Base-by-base conservation (phyloP, 202 grass and related monocot species). In the Zoysia matrella region DNA sequence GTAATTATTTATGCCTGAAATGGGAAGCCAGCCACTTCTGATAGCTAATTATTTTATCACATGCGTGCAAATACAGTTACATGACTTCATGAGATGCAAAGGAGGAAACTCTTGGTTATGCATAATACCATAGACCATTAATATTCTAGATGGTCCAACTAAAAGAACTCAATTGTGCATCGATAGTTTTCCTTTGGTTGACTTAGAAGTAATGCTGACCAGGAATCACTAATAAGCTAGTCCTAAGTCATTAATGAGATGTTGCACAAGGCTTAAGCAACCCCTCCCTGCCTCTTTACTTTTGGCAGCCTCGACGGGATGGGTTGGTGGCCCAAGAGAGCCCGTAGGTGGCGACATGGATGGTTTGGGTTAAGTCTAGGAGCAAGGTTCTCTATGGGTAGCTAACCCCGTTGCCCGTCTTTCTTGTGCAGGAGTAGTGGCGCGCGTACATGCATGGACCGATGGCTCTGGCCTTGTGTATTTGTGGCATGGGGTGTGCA, bases 271-370 rank as follows among this genome's bases (percentile, higher is more conserved):
- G 65, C 71, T 81, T 85, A 85, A 60, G 77, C 87, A n/a, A 44
- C 47, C 71, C 71, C 55, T 57, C 43, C 80, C 72, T 81, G 82
- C 87, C 82, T 60, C 83, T 83, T 75, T 86, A 86, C 83, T 83
- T 90, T 66, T 79, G 88, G 74, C 79, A 79, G 80, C 83, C 67
- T 55, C 74, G 41, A 74, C 53, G 8, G 52, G 83, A 7, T 14
- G 30, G 60, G 18, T 45, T 53, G 49, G 83, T 82, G 79, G 83
- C 69, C 79, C 88, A 70, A 78, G 22, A 18, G 12, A 18, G 11
- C 88, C 75, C 60, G 88, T 78, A 80, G 88, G 84, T 86, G 84
- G 88, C 75, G 43, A 83, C 70, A 86, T 86, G 78, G 63, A 86
- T 80, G 71, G 84, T 90, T 90, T 18, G 80, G 80, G 88, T 80